These are phyloP conservation scores for Fraxinus pennsylvanica DNA, from an alignment of 257 asterid genomes.

Conservation along the genomic window DNA sequence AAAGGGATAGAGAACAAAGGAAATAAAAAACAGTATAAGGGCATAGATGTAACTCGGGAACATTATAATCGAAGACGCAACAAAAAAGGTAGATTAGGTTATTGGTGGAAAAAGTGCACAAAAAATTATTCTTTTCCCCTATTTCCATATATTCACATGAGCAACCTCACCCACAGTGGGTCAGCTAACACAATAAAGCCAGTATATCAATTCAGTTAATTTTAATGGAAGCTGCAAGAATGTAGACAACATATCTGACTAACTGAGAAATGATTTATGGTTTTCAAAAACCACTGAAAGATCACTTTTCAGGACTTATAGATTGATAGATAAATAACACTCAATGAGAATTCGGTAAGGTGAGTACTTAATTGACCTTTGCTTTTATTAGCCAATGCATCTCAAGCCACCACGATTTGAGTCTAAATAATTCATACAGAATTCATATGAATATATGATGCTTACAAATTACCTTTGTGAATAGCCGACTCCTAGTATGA, in stretches of 20 bases:
- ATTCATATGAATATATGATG: not conserved
- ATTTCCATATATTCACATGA: not conserved
- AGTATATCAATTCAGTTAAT: not conserved
- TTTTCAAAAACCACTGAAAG: not conserved
- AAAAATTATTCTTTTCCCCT: not conserved
- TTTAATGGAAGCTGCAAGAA: not conserved
- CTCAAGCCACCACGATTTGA: conserved; percentile 9
- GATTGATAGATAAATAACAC: not conserved
- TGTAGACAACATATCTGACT: not conserved
- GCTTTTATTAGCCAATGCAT: not conserved
- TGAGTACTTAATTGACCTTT: not conserved
- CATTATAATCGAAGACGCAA: not conserved
- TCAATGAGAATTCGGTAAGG: not conserved
- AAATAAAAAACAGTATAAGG: not conserved
- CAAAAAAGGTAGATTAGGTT: not conserved
- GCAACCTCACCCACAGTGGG: not conserved
- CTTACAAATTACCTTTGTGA: conserved; percentile 67
- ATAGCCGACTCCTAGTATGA: conserved; percentile 71
- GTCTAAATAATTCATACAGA: not conserved
- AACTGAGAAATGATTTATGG: not conserved
- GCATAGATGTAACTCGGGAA: not conserved
- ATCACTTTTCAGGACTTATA: not conserved
- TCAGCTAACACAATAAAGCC: not conserved
- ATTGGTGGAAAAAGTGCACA: not conserved
- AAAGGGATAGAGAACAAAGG: not conserved